Base-by-base conservation (phyloP, 495 filamentous ascomycete genomes). In the Aspergillus heteromorphus region DNA sequence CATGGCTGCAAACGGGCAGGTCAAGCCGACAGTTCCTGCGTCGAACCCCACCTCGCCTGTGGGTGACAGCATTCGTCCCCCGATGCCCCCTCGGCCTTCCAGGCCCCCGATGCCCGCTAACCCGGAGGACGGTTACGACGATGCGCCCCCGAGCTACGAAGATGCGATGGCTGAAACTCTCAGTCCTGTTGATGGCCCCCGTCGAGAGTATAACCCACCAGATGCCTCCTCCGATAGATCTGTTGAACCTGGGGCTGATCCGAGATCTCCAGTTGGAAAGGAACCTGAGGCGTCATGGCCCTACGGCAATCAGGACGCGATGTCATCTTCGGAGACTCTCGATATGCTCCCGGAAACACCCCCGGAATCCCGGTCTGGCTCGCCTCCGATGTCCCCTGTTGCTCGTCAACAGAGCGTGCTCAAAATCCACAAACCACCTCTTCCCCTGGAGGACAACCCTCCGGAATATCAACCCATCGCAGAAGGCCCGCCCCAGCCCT, bases 131-230 rank as follows among this genome's bases (percentile, higher is more conserved):
- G 68, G 67, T 16, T 73, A 73, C 52, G 85, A 84, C 16, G 87
- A 88, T 13, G 83, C 84, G 10, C 80, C 80, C 5, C 89, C 89
- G 25, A 91, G 86, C 61, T 95, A 95, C 66, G 88, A 93, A 71
- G 92, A 97, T 73, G 89, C 91, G 13, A 89, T 96, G 73, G 89
- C 88, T 42, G 85, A 89, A 58, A 79, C 84, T 54, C 73, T 95
- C 48, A 83, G 76, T 54, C 83, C 84, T 11, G 70, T 87, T 40
- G 76, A 82, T 70, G 83, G 83, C 53, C 82, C 83, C 55, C 74
- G 83, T 65, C 74, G 82, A 60, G 79, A 81, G 59, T 87, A 86
- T 77, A 74, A 78, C 63, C 82, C 83, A 69, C 76, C 81, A 67
- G 66, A 67, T 53, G 63, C 68, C 65, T 71, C 72, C 49, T 66